Conservation (phyloP, 345 rosid species). For the Aquilaria sinensis region DNA sequence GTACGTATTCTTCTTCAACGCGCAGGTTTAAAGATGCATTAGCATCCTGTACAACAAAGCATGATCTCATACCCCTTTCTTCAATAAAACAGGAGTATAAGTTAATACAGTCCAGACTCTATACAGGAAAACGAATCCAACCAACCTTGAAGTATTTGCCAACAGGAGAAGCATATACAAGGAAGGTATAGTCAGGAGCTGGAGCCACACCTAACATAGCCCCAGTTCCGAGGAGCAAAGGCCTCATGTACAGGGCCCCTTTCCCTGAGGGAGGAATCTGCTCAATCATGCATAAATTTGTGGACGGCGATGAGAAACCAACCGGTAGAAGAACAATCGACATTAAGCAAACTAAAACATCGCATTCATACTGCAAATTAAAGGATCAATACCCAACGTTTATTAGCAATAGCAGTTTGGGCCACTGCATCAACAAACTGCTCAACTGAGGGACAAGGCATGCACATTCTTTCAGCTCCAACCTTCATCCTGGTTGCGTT, state of each 20-base stretch:
- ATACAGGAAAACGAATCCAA: background rate
- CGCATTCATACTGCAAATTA: too few relatives aligned
- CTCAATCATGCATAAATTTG: too few relatives aligned
- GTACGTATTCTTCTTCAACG: background rate
- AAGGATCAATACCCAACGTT: conserved; percentile 52
- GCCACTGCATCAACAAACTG: conserved; percentile 74
- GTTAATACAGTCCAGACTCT: background rate
- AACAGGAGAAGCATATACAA: conserved; percentile 39
- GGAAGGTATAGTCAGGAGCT: conserved; percentile 46
- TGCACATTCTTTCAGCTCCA: conserved; percentile 88
- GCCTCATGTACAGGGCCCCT: conserved; percentile 46
- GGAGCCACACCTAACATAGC: conserved; percentile 39
- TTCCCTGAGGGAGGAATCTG: conserved; percentile 49
- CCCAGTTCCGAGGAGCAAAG: conserved; percentile 47
- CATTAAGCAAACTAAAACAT: too few relatives aligned
- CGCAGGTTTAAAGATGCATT: background rate
- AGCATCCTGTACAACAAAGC: too few relatives aligned
- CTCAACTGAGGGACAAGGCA: conserved; percentile 71
- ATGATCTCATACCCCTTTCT: too few relatives aligned
- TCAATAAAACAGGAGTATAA: too few relatives aligned
- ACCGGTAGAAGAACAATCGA: too few relatives aligned
- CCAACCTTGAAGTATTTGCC: conserved; percentile 31
- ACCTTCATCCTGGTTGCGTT: conserved; percentile 62
- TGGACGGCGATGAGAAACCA: too few relatives aligned
- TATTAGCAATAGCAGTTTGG: conserved; percentile 58